Conservation (phyloP, 2,329 filamentous ascomycete species). For the Neurospora sp. region DNA sequence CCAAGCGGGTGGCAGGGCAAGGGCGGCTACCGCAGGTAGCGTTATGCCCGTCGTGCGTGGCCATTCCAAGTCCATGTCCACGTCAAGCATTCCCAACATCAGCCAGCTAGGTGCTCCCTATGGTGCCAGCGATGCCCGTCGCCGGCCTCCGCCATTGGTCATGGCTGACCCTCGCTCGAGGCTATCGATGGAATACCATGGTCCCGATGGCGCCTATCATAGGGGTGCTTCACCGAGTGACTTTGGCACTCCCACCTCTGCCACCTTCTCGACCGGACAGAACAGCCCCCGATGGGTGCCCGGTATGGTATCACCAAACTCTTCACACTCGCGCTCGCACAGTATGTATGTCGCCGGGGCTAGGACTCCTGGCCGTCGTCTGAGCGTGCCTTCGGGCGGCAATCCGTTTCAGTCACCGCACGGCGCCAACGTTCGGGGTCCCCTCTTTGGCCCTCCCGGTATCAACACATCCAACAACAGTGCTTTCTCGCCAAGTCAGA, state of each 20-base stretch:
- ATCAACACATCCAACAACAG: slow-evolving; percentile 44
- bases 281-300: slow-evolving; percentile 68
- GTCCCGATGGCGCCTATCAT: slow-evolving; percentile 56
- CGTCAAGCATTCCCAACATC: slow-evolving; percentile 71
- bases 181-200: slow-evolving; percentile 58
- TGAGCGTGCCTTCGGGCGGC: slow-evolving; percentile 70
- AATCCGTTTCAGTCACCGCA: slow-evolving; percentile 65
- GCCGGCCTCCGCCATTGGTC: slow-evolving; percentile 70
- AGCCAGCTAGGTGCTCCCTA: slow-evolving; percentile 58
- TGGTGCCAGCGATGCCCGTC: slow-evolving; percentile 56
- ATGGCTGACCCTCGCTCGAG: slow-evolving; percentile 62
- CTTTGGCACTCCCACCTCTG: slow-evolving; percentile 74
- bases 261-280: slow-evolving; percentile 67
- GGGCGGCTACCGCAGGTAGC: slow-evolving; percentile 69
- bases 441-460: slow-evolving; percentile 43
- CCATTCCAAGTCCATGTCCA: slow-evolving; percentile 76
- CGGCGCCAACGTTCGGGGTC: slow-evolving; percentile 43
- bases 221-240: slow-evolving; percentile 60
- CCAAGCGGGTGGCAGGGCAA: slow-evolving; percentile 59
- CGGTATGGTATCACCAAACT: slow-evolving; percentile 60
- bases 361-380: slow-evolving; percentile 58
- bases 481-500: slow-evolving; percentile 45
- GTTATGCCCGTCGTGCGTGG: slow-evolving; percentile 61
- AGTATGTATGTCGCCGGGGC: slow-evolving; percentile 59
- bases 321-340: slow-evolving; percentile 57